phyloP scores from a whole-genome alignment of 192 early-diverging fungal genomes.

The Entomortierella parvispora region DNA sequence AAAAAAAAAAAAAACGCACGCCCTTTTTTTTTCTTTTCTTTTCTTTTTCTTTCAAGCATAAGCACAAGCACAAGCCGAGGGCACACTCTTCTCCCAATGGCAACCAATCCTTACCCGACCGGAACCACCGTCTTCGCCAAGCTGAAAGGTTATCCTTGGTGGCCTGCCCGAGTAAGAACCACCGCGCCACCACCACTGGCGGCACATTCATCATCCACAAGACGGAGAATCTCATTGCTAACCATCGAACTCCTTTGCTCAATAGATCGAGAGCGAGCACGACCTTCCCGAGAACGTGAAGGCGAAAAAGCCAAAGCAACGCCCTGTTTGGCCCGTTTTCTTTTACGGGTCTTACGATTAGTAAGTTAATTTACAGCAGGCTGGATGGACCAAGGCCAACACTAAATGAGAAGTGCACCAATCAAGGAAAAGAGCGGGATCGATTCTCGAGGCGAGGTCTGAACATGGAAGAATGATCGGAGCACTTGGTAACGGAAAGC shows the following conservation, averaged over 20 bases:
- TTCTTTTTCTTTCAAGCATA: background rate
- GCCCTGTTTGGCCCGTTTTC: conserved; percentile 44
- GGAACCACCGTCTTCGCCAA: conserved; percentile 67
- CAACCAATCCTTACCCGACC: conserved; percentile 51
- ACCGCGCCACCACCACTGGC: background rate
- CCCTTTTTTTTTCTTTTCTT: background rate
- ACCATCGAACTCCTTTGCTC: too few species aligned
- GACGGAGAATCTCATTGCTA: too few species aligned
- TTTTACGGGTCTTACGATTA: conserved; percentile 44
- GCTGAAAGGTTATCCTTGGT: conserved; percentile 68
- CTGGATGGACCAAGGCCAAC: background rate
- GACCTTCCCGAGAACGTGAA: conserved; percentile 31
- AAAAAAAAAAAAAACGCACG: background rate
- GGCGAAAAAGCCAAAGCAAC: conserved; percentile 38
- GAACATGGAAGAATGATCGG: background rate
- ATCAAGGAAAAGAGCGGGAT: background rate
- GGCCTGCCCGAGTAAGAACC: conserved; percentile 66
- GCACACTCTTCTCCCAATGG: conserved; percentile 2
- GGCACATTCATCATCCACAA: too few species aligned
- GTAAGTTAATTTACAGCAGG: conserved; percentile 16
- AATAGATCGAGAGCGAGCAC: conserved; percentile 26
- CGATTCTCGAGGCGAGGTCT: too few species aligned
- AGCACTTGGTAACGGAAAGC: background rate
- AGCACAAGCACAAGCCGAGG: background rate
- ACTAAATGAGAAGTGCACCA: background rate